Evolutionary conservation across 73 alveolate genomes (phyloP).

Genomic region (Tetrahymena malaccensis): DNA sequence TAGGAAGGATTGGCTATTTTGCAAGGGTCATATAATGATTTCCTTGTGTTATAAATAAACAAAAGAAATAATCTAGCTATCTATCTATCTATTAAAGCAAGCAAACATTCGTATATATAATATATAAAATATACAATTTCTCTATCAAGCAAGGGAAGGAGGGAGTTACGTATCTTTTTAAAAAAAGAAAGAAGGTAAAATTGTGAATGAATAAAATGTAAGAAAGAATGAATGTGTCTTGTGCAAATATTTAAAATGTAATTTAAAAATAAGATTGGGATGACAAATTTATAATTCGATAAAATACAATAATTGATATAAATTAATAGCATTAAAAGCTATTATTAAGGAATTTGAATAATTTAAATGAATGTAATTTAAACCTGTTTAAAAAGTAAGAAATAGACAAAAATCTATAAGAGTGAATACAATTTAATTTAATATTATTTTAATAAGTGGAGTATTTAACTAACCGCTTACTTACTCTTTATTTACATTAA

Average conservation of each 20-base stretch:
- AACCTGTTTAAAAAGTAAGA: neutral
- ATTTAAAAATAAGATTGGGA: neutral
- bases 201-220: neutral
- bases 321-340: neutral
- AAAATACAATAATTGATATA: neutral
- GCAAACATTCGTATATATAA: neutral
- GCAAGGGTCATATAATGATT: too few relatives aligned
- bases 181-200: neutral
- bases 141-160: neutral
- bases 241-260: neutral
- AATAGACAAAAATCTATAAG: neutral
- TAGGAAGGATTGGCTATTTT: too few relatives aligned
- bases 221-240: neutral
- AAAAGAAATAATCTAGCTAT: neutral
- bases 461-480: neutral
- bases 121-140: too few relatives aligned
- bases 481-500: neutral
- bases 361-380: neutral
- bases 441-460: neutral
- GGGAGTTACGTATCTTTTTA: neutral
- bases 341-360: neutral
- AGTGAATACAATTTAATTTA: neutral
- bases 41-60: too few relatives aligned
- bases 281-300: neutral
- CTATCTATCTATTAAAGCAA: too few relatives aligned